phyloP scores from a whole-genome alignment of 192 early-diverging fungal species.

The Oehlia diaphana region DNA sequence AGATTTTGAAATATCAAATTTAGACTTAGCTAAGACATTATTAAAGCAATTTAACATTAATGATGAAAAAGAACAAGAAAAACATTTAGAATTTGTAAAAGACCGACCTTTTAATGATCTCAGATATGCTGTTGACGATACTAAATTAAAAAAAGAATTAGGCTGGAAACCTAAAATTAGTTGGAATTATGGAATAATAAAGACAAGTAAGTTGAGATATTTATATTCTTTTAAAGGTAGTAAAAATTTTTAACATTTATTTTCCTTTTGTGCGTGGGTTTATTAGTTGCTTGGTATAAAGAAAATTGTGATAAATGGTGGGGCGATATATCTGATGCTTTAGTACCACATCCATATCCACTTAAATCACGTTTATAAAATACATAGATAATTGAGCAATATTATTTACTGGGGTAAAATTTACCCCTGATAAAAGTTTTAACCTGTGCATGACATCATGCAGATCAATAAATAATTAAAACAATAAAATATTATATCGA shows the following conservation, averaged over 20 bases:
- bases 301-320: slow-evolving; percentile 54
- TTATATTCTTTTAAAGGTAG: background rate
- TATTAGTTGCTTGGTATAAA: slow-evolving; percentile 57
- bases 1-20: slow-evolving; percentile 68
- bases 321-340: slow-evolving; percentile 60
- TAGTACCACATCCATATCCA: slow-evolving; percentile 50
- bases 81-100: slow-evolving; percentile 60
- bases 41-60: slow-evolving; percentile 48
- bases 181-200: slow-evolving; percentile 63
- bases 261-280: background rate
- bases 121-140: slow-evolving; percentile 72
- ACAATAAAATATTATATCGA: no score
- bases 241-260: background rate
- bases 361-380: no score
- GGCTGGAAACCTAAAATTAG: slow-evolving; percentile 65
- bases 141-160: slow-evolving; percentile 58
- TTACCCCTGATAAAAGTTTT: no score
- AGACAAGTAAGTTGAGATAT: slow-evolving; percentile 57
- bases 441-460: background rate
- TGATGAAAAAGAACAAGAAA: slow-evolving; percentile 39
- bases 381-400: no score
- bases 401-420: no score
- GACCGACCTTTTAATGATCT: slow-evolving; percentile 79
- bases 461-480: slow-evolving; percentile 7
- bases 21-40: slow-evolving; percentile 60